Evolutionary conservation across 257 asterid genomes (phyloP), one percentile per base, ranked within the genome.

Genomic region (Lavandula angustifolia): DNA sequence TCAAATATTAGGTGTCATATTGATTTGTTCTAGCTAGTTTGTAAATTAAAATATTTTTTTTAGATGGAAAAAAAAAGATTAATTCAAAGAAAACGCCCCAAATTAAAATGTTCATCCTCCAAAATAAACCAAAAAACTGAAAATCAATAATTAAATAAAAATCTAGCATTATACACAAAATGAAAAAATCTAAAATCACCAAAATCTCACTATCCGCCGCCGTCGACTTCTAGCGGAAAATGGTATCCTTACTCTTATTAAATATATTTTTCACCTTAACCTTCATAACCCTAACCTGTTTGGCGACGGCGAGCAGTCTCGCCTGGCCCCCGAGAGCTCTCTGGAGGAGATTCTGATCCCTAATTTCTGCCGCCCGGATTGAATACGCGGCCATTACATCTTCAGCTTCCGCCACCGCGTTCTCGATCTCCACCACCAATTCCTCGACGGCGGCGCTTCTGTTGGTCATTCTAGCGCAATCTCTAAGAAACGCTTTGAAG

Each of bases 401-500:
- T 52, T 83, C 86, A 16, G 79, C 81, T 38, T 80, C 79, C 41
- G 71, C 47, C 29, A 83, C 79, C 62, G 69, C 68, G 54, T 9
- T 48, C 62, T 68, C 74, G 11, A 80, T 71, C 72, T 73, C 57
- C 33, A 32, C 66, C 64, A 47, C 69, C 52, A 80, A 32, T 13
- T 49, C 63, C 10, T 67, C 65, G 17, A 73, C 9, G 2, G 54
- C 74, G n/a, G 13, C 71, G 43, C 46, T 69, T 1, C 18, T 37
- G 43, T 35, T 13, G 35, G 49, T 37, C 10, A 43, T 32, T 4
- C 44, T 70, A 35, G 56, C 55, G 11, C 37, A 69, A 48, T 81
- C 86, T 6, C 43, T 73, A 55, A 76, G 83, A 61, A 79, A 80
- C 9, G 83, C 85, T 37, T 69, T 79, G 74, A 80, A 67, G 43